phyloP scores from a whole-genome alignment of 129 eudicot species.

The Kitagawia praeruptora region DNA sequence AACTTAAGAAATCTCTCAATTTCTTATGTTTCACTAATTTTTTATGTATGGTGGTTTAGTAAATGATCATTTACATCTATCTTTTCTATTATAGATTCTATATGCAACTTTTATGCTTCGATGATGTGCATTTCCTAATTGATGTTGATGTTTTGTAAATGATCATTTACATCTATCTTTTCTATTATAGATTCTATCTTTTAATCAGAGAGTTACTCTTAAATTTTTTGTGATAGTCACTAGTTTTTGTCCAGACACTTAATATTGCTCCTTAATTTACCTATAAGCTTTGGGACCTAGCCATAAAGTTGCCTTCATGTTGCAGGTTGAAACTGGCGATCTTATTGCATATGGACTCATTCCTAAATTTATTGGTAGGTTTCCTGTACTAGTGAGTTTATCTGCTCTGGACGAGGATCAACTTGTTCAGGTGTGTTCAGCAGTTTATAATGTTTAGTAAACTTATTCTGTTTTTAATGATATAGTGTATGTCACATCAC shows the following conservation, averaged over 20 bases:
- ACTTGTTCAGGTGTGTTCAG: constrained; percentile 66
- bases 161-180: no score
- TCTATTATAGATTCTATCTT: no score
- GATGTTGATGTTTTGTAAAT: no score
- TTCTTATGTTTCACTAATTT: no score
- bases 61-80: no score
- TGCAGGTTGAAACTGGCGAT: constrained; percentile 82
- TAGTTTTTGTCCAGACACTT: neutral
- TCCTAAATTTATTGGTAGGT: constrained; percentile 88
- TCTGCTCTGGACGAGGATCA: constrained; percentile 78
- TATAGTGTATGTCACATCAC: no score
- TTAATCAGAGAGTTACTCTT: neutral
- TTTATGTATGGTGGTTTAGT: no score
- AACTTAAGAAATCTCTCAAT: no score
- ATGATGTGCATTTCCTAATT: no score
- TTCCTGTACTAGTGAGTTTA: constrained; percentile 72
- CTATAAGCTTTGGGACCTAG: neutral
- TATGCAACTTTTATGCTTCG: no score
- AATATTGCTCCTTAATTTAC: neutral
- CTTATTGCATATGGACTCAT: constrained; percentile 92
- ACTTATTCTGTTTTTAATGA: neutral
- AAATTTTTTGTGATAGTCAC: neutral
- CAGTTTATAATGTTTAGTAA: neutral
- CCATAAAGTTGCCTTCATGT: constrained; percentile 20
- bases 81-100: no score